Conservation (phyloP, 352 stramenopile species). For the Plasmopara viticola region DNA sequence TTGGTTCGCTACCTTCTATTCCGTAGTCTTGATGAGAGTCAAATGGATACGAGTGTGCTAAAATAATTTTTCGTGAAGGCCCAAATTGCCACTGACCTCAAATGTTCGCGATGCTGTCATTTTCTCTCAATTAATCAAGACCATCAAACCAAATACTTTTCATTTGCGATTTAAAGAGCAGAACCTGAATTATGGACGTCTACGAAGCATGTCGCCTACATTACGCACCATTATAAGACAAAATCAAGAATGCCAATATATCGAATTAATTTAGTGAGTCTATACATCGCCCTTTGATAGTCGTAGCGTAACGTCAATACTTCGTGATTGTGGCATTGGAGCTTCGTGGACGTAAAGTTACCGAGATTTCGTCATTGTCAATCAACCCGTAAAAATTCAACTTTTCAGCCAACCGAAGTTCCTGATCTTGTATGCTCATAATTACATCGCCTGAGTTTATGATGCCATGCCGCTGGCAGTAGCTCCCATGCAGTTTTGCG, state of each 20-base stretch:
- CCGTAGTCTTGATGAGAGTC: constrained; percentile 41
- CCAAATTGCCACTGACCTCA: constrained; percentile 23
- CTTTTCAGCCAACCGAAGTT: constrained; percentile 33
- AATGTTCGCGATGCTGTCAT: constrained; percentile 41
- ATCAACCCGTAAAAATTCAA: constrained; percentile 48
- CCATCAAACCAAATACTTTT: constrained; percentile 21
- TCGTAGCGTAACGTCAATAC: constrained; percentile 43
- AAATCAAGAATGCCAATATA: constrained; percentile 11
- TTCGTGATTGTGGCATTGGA: constrained; percentile 7
- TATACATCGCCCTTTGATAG: constrained; percentile 32
- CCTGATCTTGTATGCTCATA: constrained; percentile 41
- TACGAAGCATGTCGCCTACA: constrained; percentile 6
- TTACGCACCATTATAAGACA: background rate
- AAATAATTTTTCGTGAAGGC: background rate
- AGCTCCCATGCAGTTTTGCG: constrained; percentile 55
- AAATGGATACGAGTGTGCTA: constrained; percentile 2
- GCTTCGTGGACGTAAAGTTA: constrained; percentile 40
- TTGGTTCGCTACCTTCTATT: constrained; percentile 57
- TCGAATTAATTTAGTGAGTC: constrained; percentile 33
- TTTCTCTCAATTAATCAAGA: constrained; percentile 47
- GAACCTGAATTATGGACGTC: constrained; percentile 35
- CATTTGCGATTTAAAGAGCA: constrained; percentile 33
- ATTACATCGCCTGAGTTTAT: constrained; percentile 37
- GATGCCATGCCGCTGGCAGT: constrained; percentile 59
- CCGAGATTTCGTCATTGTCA: constrained; percentile 56